Evolutionary conservation across 2,329 filamentous ascomycete species (phyloP), one percentile per base, ranked within the genome.

Genomic region (Microcyclosporella mali): DNA sequence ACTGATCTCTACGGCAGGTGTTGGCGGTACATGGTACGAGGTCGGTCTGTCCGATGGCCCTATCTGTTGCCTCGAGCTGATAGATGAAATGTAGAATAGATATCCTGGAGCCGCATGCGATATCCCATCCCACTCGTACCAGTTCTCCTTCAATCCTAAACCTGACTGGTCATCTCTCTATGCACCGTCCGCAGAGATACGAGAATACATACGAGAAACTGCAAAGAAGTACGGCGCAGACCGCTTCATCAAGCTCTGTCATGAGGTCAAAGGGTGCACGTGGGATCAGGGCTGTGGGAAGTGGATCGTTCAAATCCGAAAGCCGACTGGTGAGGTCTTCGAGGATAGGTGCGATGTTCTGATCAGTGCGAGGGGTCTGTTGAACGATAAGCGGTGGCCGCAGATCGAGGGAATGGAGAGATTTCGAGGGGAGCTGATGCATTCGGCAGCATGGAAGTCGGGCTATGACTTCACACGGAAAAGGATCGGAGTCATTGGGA

Each of bases 81-180:
- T 69, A 58, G 66, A 67, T n/a, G n/a, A n/a, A n/a, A n/a, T n/a
- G n/a, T n/a, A n/a, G 49, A 68, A 62, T 37, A 62, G 63, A 45
- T 70, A 70, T 43, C 60, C 67, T 2, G 67, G 67, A 3, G 69
- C 67, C 30, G 67, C 68, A 11, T 70, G 68, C 41, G 66, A 69
- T 41, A 53, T 69, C 17, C 67, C 66, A 10, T 61, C 64, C 33
- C 56, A 69, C 45, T 67, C 66, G 0, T 70, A 69, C 42, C 66
- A 69, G 51, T 70, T 64, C 46, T 63, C 64, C 1, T 70, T 70
- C 47, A 66, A 66, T 38, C 66, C 66, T 1, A 69, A 68, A 34
- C 61, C 51, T 4, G 56, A 65, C 31, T 70, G 67, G 67, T 65
- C 62, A 1, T 57, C 61, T 1, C 52, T 69, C 7, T 70, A 70